Evolutionary conservation across 2,329 filamentous ascomycete genomes (phyloP), one percentile per base, ranked within the genome.

Genomic region (Hysterium pulicare): DNA sequence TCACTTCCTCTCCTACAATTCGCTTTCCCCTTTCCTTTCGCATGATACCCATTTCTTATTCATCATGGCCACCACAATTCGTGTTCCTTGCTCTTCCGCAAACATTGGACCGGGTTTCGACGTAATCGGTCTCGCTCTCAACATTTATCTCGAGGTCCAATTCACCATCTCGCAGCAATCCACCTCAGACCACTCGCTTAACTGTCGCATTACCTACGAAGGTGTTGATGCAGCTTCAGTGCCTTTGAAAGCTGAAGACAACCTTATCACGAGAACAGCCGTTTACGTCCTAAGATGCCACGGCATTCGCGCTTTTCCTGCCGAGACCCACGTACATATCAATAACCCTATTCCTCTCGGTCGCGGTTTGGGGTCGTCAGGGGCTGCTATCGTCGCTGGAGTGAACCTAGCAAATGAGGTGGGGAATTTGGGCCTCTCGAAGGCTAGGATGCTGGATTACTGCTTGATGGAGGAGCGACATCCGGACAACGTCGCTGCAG

Each of bases 71-170:
- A 64, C 62, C 33, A 84, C 86, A 55, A 87, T 90, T 75, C 82
- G 79, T 71, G 88, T 89, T 48, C 91, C 91, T 52, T 94, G 88
- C 73, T 97, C 91, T 47, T 96, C 90, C 48, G 91, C 91, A 72
- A 97, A 97, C 75, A 96, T 97, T 64, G 91, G 76, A 55, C 91
- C 91, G 37, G 91, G 91, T 45, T 98, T 97, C 76, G 91, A 98
- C 75, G 91, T 96, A 58, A 95, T 97, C 66, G 89, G 93, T 55
- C 84, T 98, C 48, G 91, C 91, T 7, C 78, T 98, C 54, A 95
- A 90, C 53, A 83, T 96, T 68, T 95, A 91, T 73, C 86, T 98
- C 51, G 90, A 96, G 73, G 76, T 97, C 43, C 79, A 83, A 50
- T 86, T 97, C 66, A 88, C 83, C 49, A 77, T 94, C 60, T 74